Percentiles rank a stretch among this genome's conserved stretches.
Evolutionary conservation across 1,284 basidiomycete species (phyloP).

Genomic region (Ceratobasidium sp.): DNA sequence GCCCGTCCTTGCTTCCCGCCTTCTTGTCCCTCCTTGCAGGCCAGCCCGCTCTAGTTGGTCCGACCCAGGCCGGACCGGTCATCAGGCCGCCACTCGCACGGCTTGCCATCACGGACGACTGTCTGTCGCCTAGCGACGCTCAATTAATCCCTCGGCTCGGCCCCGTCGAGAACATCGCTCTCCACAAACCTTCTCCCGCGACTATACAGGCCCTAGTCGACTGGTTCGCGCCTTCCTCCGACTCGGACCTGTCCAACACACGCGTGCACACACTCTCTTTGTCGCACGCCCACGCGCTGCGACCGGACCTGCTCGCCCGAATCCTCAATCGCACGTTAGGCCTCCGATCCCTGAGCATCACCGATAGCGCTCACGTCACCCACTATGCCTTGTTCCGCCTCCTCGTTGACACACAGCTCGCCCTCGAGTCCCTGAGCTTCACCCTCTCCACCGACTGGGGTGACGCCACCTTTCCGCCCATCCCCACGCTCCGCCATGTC

Average conservation of each 20-base stretch:
- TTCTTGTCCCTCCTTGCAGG: conserved; percentile 14
- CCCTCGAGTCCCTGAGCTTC: conserved; percentile 38
- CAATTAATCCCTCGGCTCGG: conserved; percentile 31
- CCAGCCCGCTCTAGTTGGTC: not conserved
- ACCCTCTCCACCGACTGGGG: conserved; percentile 9
- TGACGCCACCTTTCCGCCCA: conserved; percentile 23
- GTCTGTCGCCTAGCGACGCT: conserved; percentile 36
- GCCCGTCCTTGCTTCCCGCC: conserved; percentile 1
- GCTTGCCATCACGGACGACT: conserved; percentile 36
- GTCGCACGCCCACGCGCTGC: conserved; percentile 18
- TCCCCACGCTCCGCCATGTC: conserved; percentile 30
- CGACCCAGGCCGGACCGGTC: not conserved
- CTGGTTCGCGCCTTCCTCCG: conserved; percentile 18
- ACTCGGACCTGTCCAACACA: conserved; percentile 7
- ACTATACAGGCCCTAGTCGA: conserved; percentile 24
- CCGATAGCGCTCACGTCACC: conserved; percentile 15
- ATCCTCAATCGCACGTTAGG: conserved; percentile 4
- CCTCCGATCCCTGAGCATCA: conserved; percentile 39
- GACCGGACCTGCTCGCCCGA: conserved; percentile 19
- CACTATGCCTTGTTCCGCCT: conserved; percentile 3
- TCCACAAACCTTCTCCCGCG: conserved; percentile 29
- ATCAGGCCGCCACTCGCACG: conserved; percentile 6
- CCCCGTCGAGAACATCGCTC: conserved; percentile 29
- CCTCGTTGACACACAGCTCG: not conserved
- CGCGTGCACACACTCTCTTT: conserved; percentile 14